Base-by-base conservation (phyloP, 2,329 filamentous ascomycete species). In the Hymenoscyphus albidus region DNA sequence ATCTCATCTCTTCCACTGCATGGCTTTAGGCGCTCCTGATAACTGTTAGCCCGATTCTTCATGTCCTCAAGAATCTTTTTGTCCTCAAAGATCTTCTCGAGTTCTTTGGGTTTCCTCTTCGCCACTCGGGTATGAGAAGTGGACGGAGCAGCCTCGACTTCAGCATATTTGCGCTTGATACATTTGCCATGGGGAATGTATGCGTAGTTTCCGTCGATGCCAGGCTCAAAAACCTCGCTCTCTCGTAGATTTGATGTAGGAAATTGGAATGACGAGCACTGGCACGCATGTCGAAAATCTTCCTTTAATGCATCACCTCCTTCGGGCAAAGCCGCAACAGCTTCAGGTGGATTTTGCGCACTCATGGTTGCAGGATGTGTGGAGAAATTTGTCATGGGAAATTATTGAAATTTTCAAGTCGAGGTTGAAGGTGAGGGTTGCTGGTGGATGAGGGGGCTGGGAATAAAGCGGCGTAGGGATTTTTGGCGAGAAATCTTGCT, bases 1-100 rank as follows among this genome's bases (percentile, higher is more conserved):
- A 99, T 88, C 76, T 97, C 93, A 74, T 99, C 95, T 57, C 95
- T 90, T 12, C 95, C 95, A 74, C 92, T 95, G 79, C 95, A 99
- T 0, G 90, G 87, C 80, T 96, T 96, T 65, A 95, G 87, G 12
- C 93, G 89, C 76, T 98, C 95, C 80, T 85, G 64, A 6, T 32
- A 62, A 62, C 58, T 60, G 62, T 64, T 60, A 65, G 59, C 40
- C 44, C n/a, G 22, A 16, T 14, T 40, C 42, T 12, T 22, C 13
- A 61, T 16, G 13, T 27, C 27, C 38, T 38, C 27, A 9, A 61
- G 22, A 48, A n/a, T 18, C 16, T 61, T 22, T 48, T 48, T 16
- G 13, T 27, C 27, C 38, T 38, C 27, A 9, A 61, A 13, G 32
- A n/a, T 18, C 16, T 61, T 22, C 32, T 48, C 27, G 27, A 27